phyloP scores from a whole-genome alignment of 139 green algal genomes.

The Chlamydomonas eustigma region DNA sequence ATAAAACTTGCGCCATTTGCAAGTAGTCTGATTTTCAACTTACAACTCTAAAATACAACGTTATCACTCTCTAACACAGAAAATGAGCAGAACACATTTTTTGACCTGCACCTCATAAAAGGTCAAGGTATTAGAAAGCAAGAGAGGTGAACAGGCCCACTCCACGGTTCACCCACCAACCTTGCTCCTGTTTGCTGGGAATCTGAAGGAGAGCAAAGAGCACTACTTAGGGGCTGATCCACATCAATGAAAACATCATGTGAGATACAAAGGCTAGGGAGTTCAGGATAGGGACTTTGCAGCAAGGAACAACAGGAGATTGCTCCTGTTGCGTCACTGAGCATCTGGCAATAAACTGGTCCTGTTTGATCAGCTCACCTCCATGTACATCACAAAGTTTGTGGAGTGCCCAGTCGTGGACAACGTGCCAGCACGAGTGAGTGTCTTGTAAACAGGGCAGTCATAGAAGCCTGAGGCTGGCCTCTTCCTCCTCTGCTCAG shows the following conservation, averaged over 20 bases:
- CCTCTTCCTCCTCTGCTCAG: slow-evolving; percentile 19
- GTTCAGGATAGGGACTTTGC: neutral
- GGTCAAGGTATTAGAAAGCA: slow-evolving; percentile 42
- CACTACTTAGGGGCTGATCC: too few relatives aligned
- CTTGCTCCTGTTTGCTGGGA: slow-evolving; percentile 48
- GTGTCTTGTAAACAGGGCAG: slow-evolving; percentile 74
- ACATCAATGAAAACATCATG: too few relatives aligned
- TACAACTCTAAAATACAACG: too few relatives aligned
- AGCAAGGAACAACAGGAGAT: neutral
- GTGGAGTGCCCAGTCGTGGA: slow-evolving; percentile 81
- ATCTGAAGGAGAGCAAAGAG: neutral
- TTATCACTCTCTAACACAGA: too few relatives aligned
- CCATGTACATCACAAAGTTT: slow-evolving; percentile 84
- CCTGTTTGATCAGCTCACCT: too few relatives aligned
- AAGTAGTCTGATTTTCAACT: too few relatives aligned
- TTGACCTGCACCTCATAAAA: too few relatives aligned
- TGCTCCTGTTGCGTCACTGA: neutral
- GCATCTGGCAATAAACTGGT: neutral
- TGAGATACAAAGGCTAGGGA: neutral
- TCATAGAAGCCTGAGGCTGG: slow-evolving; percentile 52
- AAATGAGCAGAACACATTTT: too few relatives aligned
- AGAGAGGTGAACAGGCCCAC: slow-evolving; percentile 75
- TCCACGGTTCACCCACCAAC: slow-evolving; percentile 75
- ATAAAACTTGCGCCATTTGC: too few relatives aligned
- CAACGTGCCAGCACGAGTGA: slow-evolving; percentile 60